Percentiles rank a stretch among this genome's conserved stretches.
These are phyloP conservation scores for Graphium sp. DNA, from an alignment of 2,329 filamentous ascomycete species.

Conservation along the genomic window DNA sequence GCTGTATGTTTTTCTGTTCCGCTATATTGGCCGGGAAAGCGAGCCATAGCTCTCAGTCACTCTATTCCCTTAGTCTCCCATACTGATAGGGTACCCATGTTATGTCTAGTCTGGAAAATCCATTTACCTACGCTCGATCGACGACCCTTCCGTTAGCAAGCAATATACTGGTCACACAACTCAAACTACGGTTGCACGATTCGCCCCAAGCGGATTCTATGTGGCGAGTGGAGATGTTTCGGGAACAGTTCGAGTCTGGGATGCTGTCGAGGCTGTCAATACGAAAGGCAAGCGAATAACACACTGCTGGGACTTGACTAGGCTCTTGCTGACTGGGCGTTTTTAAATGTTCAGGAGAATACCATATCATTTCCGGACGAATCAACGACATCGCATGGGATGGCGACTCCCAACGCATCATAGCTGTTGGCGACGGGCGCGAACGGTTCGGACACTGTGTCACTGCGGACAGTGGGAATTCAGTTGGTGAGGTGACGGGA, in stretches of 20 bases:
- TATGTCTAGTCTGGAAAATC: constrained; percentile 70
- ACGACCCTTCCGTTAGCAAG: constrained; percentile 66
- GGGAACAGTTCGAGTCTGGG: constrained; percentile 82
- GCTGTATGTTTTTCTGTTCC: constrained; percentile 45
- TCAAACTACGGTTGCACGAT: constrained; percentile 79
- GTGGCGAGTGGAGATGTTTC: constrained; percentile 80
- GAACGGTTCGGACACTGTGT: constrained; percentile 90
- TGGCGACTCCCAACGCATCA: constrained; percentile 88
- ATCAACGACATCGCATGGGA: constrained; percentile 98
- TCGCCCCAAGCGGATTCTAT: constrained; percentile 89
- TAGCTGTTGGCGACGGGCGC: constrained; percentile 88
- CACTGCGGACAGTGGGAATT: constrained; percentile 90
- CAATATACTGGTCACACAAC: constrained; percentile 89
- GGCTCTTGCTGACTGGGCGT: background rate
- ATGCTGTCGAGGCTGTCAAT: constrained; percentile 65
- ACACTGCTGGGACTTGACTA: too few relatives aligned
- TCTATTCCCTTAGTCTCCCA: too few relatives aligned
- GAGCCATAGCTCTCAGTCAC: background rate
- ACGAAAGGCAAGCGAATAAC: constrained; percentile 63
- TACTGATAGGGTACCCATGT: too few relatives aligned
- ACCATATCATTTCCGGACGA: constrained; percentile 80
- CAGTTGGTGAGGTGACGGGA: constrained; percentile 82
- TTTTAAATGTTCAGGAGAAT: constrained; percentile 42
- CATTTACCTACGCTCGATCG: constrained; percentile 88
- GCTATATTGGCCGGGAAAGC: background rate